Evolutionary conservation across 345 rosid genomes (phyloP).

Genomic region (Bretschneidera sinensis): DNA sequence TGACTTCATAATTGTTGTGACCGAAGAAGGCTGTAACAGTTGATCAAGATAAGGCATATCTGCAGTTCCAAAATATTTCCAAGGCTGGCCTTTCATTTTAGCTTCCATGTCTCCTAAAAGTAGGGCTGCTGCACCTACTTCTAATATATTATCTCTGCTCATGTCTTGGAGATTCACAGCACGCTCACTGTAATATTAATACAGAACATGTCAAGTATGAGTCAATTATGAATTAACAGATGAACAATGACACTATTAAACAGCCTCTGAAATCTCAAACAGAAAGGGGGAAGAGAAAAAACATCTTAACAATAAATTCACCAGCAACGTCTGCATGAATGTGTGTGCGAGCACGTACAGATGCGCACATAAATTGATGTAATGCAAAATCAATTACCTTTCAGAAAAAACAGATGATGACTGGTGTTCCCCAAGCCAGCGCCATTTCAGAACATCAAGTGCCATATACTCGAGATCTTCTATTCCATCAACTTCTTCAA

Average conservation of each 20-base stretch:
- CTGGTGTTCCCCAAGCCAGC: constrained; percentile 73
- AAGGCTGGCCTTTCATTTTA: constrained; percentile 84
- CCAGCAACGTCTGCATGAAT: too few species aligned
- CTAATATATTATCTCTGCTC: constrained; percentile 69
- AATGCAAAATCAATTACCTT: constrained; percentile 42
- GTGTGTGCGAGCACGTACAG: neutral
- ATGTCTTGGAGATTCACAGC: constrained; percentile 56
- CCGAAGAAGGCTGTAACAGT: constrained; percentile 84
- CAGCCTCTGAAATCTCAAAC: neutral
- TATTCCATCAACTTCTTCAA: constrained; percentile 48
- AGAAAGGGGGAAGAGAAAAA: too few species aligned
- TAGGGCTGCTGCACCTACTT: constrained; percentile 95
- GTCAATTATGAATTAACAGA: constrained; percentile 1
- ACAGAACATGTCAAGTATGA: constrained; percentile 9
- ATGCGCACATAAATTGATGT: constrained; percentile 3
- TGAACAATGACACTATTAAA: neutral
- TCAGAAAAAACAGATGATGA: constrained; percentile 51
- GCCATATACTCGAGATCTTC: constrained; percentile 75
- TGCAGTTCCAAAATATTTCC: constrained; percentile 86
- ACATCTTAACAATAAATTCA: too few species aligned
- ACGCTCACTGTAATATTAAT: constrained; percentile 45
- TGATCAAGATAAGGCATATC: constrained; percentile 97
- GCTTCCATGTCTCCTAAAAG: constrained; percentile 95
- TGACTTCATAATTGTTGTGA: constrained; percentile 64
- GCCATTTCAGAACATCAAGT: constrained; percentile 77